Conservation (phyloP, 116 monocot genomes). For the Trichopus zeylanicus region DNA sequence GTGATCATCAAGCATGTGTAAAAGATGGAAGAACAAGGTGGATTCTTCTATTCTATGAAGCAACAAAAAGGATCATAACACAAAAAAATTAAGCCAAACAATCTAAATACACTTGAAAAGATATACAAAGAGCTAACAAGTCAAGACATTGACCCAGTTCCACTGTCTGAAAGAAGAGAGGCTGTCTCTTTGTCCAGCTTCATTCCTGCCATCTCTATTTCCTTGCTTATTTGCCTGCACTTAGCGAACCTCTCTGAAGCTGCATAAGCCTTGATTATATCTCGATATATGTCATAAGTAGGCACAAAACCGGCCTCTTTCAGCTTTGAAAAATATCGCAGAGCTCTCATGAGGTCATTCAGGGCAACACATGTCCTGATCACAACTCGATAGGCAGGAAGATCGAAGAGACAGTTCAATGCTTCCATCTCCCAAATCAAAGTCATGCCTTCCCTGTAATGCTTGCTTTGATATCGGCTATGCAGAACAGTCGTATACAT, state of each 20-base stretch:
- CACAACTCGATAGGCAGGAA: constrained; percentile 91
- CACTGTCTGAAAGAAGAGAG: constrained; percentile 16
- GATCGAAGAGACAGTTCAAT: constrained; percentile 38
- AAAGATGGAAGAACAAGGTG: too few relatives aligned
- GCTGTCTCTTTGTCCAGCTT: constrained; percentile 39
- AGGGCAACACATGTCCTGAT: constrained; percentile 66
- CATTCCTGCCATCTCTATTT: constrained; percentile 58
- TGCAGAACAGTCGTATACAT: constrained; percentile 75
- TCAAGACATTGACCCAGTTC: too few relatives aligned
- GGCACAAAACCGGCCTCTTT: constrained; percentile 82
- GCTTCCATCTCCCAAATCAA: constrained; percentile 89
- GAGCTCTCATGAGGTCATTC: constrained; percentile 53
- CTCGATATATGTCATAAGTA: constrained; percentile 66
- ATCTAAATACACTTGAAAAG: too few relatives aligned
- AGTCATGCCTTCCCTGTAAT: constrained; percentile 50
- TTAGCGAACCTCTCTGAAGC: constrained; percentile 50
- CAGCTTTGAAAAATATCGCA: constrained; percentile 55
- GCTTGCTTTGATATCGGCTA: constrained; percentile 36
- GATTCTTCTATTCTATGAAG: too few relatives aligned
- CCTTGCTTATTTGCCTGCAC: constrained; percentile 65
- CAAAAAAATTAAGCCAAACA: too few relatives aligned
- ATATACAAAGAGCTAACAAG: too few relatives aligned
- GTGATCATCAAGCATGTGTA: too few relatives aligned
- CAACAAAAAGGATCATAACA: too few relatives aligned
- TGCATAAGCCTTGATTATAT: constrained; percentile 63